Evolutionary conservation across 495 filamentous ascomycete species (phyloP).

Genomic region (Chlorociboria aeruginascens): DNA sequence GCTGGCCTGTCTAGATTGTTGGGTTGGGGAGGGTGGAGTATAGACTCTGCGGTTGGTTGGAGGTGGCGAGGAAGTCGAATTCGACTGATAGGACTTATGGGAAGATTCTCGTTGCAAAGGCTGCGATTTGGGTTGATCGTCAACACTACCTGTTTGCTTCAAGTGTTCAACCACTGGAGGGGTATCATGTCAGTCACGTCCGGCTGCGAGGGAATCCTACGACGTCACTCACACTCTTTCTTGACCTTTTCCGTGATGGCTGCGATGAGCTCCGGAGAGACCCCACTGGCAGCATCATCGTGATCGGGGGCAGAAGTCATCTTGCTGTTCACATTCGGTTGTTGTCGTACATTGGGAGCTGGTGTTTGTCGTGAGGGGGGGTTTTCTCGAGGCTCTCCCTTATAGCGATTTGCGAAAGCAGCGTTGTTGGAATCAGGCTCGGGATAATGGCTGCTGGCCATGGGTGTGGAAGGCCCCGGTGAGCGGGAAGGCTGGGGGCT

Average conservation of each 20-base stretch:
- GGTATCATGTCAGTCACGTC: neutral
- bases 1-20: conserved; percentile 1
- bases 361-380: neutral
- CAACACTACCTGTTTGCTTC: conserved; percentile 15
- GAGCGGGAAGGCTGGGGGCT: too few species aligned
- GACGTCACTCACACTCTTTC: conserved; percentile 12
- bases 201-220: neutral
- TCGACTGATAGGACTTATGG: conserved; percentile 5
- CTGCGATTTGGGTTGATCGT: conserved; percentile 6
- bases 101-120: conserved; percentile 12
- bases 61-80: conserved; percentile 18
- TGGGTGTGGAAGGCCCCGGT: too few species aligned
- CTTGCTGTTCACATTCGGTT: conserved; percentile 5
- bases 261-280: conserved; percentile 19
- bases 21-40: conserved; percentile 17
- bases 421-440: too few species aligned
- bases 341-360: conserved; percentile 4
- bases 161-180: conserved; percentile 16
- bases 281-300: conserved; percentile 2
- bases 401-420: neutral
- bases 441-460: too few species aligned
- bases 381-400: conserved; percentile 11
- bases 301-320: conserved; percentile 9
- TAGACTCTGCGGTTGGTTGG: conserved; percentile 13
- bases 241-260: conserved; percentile 15